Conservation (phyloP, 1,284 basidiomycete genomes). For the Neotropicomus parvogracilis region DNA sequence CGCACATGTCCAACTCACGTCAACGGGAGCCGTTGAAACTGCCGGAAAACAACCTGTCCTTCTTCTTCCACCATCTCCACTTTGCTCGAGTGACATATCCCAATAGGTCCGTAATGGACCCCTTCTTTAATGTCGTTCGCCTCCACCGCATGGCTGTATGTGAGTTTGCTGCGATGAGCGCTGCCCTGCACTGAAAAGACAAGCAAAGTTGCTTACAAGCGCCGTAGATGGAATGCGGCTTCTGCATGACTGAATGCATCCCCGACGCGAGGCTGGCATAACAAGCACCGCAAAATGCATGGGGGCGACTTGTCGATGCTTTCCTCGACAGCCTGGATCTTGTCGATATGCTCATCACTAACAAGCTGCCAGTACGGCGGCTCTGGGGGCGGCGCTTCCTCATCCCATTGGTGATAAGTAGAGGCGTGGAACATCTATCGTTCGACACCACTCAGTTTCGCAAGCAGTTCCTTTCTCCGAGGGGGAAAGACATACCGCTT, state of each 20-base stretch:
- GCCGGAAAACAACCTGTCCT: background rate
- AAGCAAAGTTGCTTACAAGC: background rate
- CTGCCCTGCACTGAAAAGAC: background rate
- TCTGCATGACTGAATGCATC: background rate
- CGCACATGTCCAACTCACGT: too few species aligned
- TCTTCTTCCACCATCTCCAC: conserved; percentile 5
- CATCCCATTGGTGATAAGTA: background rate
- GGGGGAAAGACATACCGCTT: conserved; percentile 9
- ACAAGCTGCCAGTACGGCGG: too few species aligned
- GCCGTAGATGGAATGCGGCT: background rate
- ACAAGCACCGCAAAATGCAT: background rate
- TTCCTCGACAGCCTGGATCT: background rate
- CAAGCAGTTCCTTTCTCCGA: background rate
- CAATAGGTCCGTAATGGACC: conserved; percentile 4
- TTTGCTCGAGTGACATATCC: background rate
- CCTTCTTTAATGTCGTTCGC: background rate
- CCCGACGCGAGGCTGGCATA: conserved; percentile 9
- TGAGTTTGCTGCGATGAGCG: background rate
- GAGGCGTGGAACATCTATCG: conserved; percentile 9
- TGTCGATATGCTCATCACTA: too few species aligned
- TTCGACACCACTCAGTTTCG: background rate
- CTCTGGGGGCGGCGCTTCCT: background rate
- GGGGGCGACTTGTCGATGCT: too few species aligned
- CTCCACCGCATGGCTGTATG: conserved; percentile 1
- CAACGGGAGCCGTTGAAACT: too few species aligned